Evolutionary conservation across 2,329 filamentous ascomycete genomes (phyloP).

Genomic region (Pseudogymnoascus sp.): DNA sequence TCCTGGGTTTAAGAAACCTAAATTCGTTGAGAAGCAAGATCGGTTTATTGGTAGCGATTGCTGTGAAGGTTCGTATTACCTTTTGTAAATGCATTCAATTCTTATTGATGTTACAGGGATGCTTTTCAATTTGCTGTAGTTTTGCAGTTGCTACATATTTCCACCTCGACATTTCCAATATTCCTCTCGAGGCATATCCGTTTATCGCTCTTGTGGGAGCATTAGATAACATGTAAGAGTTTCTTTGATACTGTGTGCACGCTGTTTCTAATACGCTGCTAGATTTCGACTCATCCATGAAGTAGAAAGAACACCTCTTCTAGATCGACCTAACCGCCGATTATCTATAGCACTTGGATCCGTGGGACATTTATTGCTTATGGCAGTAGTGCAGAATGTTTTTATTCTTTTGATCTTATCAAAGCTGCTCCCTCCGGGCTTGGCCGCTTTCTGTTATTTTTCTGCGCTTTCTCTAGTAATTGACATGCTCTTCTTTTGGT

Average conservation of each 20-base stretch:
- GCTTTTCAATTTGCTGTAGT: not conserved
- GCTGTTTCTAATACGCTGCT: not conserved
- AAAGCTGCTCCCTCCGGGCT: not conserved
- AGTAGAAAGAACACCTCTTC: not conserved
- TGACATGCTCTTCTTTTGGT: not conserved
- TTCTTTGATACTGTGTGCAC: not conserved
- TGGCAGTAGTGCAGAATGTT: not conserved
- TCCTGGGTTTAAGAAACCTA: not conserved
- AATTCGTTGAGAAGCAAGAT: not conserved
- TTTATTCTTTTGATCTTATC: not conserved
- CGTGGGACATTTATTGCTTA: not conserved
- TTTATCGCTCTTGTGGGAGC: not conserved
- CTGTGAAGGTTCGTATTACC: not conserved
- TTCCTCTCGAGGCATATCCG: not conserved
- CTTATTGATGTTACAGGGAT: not conserved
- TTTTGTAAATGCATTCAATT: not conserved
- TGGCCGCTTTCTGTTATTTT: not conserved
- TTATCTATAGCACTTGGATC: not conserved
- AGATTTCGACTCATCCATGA: not conserved
- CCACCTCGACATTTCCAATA: not conserved
- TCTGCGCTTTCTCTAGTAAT: not conserved
- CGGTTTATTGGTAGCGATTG: not conserved
- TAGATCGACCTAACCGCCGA: not conserved
- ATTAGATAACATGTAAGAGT: not conserved
- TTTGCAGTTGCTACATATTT: not conserved